Conservation (phyloP, 768 basidiomycete genomes). For the Cystobasidium tubakii region DNA sequence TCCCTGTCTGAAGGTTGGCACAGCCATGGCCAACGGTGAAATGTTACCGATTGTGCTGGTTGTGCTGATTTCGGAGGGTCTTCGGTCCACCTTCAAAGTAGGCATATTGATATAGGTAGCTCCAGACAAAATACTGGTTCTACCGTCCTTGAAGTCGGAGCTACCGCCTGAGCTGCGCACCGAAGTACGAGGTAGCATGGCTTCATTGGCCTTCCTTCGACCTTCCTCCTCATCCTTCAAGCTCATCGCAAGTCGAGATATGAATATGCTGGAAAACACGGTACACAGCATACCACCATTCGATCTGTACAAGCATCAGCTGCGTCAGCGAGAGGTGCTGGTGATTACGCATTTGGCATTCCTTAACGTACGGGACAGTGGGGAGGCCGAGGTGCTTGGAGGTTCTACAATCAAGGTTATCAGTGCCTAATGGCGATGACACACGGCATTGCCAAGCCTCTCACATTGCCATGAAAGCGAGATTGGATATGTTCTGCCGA, state of each 20-base stretch:
- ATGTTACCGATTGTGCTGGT: no score
- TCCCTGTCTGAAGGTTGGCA: no score
- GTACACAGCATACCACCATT: conserved; percentile 28
- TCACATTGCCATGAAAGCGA: conserved; percentile 23
- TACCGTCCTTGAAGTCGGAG: not conserved
- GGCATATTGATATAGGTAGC: no score
- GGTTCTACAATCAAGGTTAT: not conserved
- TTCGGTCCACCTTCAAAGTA: no score
- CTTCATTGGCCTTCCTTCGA: not conserved
- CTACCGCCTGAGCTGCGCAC: not conserved
- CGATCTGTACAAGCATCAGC: not conserved
- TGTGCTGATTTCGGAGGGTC: no score
- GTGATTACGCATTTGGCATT: not conserved
- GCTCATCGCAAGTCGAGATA: conserved; percentile 21
- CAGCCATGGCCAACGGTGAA: no score
- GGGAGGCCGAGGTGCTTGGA: conserved; percentile 20
- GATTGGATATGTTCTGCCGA: conserved; percentile 5
- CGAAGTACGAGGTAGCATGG: not conserved
- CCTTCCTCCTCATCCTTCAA: conserved; percentile 6
- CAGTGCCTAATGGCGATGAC: no score
- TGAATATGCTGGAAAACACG: conserved; percentile 28
- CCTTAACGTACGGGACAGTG: not conserved
- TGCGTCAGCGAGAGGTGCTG: not conserved
- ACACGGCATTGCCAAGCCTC: no score
- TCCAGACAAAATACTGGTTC: not conserved